These are phyloP conservation scores for Leccinum pachyderme DNA, from an alignment of 1,284 basidiomycete species.

Conservation along the genomic window DNA sequence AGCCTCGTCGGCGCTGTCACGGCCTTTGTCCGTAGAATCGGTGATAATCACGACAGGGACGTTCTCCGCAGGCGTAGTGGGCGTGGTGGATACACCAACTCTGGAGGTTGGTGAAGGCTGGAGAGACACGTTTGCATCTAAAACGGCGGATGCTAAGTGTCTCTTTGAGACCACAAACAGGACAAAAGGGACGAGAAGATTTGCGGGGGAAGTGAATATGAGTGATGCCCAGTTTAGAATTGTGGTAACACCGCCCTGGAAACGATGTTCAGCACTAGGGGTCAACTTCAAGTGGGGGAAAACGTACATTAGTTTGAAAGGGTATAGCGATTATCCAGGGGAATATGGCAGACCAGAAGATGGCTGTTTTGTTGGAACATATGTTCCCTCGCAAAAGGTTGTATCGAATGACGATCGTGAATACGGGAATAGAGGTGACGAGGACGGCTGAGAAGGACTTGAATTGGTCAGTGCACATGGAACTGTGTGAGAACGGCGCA, in stretches of 20 bases:
- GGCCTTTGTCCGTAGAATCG: slow-evolving; percentile 8
- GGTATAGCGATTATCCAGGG: slow-evolving; percentile 26
- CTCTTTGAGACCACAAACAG: slow-evolving; percentile 23
- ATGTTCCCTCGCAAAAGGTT: slow-evolving; percentile 26
- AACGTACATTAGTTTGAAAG: slow-evolving; percentile 26
- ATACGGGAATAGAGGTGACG: slow-evolving; percentile 26
- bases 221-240: slow-evolving; percentile 30
- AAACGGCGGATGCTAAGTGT: slow-evolving; percentile 19
- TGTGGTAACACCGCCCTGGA: slow-evolving; percentile 11
- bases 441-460: slow-evolving; percentile 21
- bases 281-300: not conserved
- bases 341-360: slow-evolving; percentile 26
- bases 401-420: slow-evolving; percentile 25
- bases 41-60: slow-evolving; percentile 23
- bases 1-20: not conserved
- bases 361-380: slow-evolving; percentile 24
- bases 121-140: slow-evolving; percentile 14
- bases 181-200: slow-evolving; percentile 25
- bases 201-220: slow-evolving; percentile 22
- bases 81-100: not conserved
- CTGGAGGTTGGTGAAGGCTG: not conserved
- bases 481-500: slow-evolving; percentile 2
- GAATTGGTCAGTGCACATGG: not conserved
- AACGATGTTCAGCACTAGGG: not conserved
- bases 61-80: slow-evolving; percentile 3